Evolutionary conservation across 2,329 filamentous ascomycete species (phyloP).

Genomic region (Rasamsonia emersonii): DNA sequence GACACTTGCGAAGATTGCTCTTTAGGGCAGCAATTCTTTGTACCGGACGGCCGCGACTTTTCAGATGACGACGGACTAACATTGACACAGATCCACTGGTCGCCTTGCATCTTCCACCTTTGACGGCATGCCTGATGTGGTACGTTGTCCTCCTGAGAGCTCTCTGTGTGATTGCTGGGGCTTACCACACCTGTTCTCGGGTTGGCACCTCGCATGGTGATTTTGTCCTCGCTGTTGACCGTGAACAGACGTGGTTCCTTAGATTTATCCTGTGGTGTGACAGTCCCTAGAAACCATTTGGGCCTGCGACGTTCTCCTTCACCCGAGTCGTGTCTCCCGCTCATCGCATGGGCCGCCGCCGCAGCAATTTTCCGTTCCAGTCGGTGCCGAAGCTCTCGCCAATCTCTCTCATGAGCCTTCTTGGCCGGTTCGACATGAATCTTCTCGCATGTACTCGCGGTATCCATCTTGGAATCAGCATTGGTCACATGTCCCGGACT

Average conservation of each 20-base stretch:
- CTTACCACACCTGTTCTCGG: slow-evolving; percentile 29
- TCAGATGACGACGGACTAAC: slow-evolving; percentile 14
- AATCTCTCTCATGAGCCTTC: slow-evolving; percentile 8
- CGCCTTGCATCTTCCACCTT: slow-evolving; percentile 26
- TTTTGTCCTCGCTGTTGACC: slow-evolving; percentile 24
- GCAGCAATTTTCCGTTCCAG: slow-evolving; percentile 8
- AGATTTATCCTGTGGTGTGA: slow-evolving; percentile 4
- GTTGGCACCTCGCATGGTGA: slow-evolving; percentile 25
- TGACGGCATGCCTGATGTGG: slow-evolving; percentile 9
- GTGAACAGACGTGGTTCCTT: slow-evolving; percentile 5
- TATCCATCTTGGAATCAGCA: no score
- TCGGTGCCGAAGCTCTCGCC: slow-evolving; percentile 9
- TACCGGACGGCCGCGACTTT: slow-evolving; percentile 5
- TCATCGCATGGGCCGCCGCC: slow-evolving; percentile 8
- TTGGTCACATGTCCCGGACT: no score
- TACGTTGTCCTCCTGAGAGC: slow-evolving; percentile 9
- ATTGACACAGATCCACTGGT: slow-evolving; percentile 27
- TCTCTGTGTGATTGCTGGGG: slow-evolving; percentile 20
- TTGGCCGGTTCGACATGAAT: slow-evolving; percentile 1
- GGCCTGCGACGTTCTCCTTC: slow-evolving; percentile 5
- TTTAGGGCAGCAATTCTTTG: slow-evolving; percentile 14
- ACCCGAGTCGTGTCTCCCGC: slow-evolving; percentile 3
- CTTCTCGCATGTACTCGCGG: not conserved
- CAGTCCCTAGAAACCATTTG: slow-evolving; percentile 2
- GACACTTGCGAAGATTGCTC: slow-evolving; percentile 23